Percentiles rank a stretch among this genome's conserved stretches.
These are phyloP conservation scores for Pogostemon cablin DNA, from an alignment of 257 asterid genomes.

Conservation along the genomic window DNA sequence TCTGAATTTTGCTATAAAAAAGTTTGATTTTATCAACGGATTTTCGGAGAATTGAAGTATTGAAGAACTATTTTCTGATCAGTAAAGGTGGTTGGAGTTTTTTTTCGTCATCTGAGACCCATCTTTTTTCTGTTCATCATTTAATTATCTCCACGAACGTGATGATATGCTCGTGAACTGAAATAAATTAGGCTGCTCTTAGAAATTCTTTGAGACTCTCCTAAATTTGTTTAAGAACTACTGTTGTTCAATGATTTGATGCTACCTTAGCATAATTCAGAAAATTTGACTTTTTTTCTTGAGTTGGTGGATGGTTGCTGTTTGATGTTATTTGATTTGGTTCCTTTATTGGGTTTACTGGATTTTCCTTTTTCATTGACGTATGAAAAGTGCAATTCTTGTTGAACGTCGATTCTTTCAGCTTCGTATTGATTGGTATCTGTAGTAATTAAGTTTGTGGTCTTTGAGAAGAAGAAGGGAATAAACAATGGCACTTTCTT, in stretches of 20 bases:
- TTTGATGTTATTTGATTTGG: constrained; percentile 25
- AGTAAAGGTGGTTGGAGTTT: constrained; percentile 23
- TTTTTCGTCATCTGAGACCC: constrained; percentile 25
- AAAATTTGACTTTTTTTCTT: constrained; percentile 23
- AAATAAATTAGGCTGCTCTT: constrained; percentile 5
- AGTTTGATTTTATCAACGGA: neutral
- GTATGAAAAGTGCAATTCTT: constrained; percentile 10
- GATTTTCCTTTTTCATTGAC: neutral
- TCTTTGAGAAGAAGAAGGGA: neutral
- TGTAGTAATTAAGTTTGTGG: constrained; percentile 11
- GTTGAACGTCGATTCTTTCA: constrained; percentile 33
- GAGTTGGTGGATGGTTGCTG: constrained; percentile 29
- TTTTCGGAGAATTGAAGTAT: constrained; percentile 18
- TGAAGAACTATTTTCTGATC: neutral
- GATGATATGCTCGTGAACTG: constrained; percentile 24
- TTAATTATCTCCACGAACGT: constrained; percentile 12
- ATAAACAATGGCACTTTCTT: constrained; percentile 55
- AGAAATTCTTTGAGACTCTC: constrained; percentile 23
- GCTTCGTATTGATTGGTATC: constrained; percentile 28
- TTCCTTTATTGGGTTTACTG: constrained; percentile 38
- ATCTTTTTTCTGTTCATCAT: constrained; percentile 2
- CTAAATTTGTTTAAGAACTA: constrained; percentile 23
- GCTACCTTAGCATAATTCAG: constrained; percentile 23
- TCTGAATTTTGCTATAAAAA: constrained; percentile 19
- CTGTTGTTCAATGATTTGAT: constrained; percentile 26